Evolutionary conservation across 164 flowering plant species (phyloP), one percentile per base, ranked within the genome.

Genomic region (Nelumbo lutea): DNA sequence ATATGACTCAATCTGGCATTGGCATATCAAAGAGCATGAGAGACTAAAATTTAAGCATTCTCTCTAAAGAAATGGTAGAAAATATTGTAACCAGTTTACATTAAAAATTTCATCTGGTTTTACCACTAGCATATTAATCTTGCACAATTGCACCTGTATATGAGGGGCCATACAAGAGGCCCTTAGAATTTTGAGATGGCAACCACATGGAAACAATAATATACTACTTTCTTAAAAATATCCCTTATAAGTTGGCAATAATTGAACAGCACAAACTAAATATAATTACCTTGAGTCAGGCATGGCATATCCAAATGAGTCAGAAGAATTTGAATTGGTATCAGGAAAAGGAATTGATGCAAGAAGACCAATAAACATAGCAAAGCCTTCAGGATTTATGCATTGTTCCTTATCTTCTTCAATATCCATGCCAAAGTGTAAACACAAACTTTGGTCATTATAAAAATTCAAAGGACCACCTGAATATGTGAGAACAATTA

Each of bases 301-400:
- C 50, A 70, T 68, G 47, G 61, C 73, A 72, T 80, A 67, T 64
- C 80, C 93, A 77, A 59, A 75, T 62, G 87, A 75, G 51, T 75
- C 88, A 61, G 84, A 76, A 42, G 73, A 64, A 73, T 79, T 76
- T 56, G 81, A 77, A 76, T 76, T 81, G 69, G 75, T 62, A 78
- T 78, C 78, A 69, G 82, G 81, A 42, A 89, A 82, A 67, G 98
- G 97, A 71, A 94, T 82, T 50, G 97, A 91, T 74, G 83, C 90
- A 68, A 94, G 91, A 72, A 94, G 64, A 77, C 83, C 81, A 78
- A 91, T 76, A 79, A 94, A 85, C 71, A 82, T 83, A 42, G 85
- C 82, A 83, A 94, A 84, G 61, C 83, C 85, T 76, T 88, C 96
- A 64, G 90, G 84, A 81, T 88, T 86, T 70, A 80, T 61, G 74